phyloP scores from a whole-genome alignment of 192 early-diverging fungal species.

The Umbelopsis sp. region DNA sequence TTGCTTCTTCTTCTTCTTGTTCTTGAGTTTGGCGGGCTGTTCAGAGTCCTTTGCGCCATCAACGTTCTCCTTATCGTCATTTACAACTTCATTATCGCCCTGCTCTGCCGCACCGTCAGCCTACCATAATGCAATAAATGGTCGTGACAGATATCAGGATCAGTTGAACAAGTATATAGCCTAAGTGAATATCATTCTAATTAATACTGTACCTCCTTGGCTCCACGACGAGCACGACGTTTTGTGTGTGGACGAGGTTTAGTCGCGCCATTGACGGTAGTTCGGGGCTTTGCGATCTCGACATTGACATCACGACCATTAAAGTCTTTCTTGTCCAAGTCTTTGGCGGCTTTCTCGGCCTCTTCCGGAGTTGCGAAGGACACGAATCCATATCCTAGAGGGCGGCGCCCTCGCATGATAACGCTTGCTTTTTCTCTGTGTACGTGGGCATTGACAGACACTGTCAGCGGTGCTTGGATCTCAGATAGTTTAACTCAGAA shows the following conservation, averaged over 20 bases:
- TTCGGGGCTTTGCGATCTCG: slow-evolving; percentile 77
- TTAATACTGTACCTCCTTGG: slow-evolving; percentile 13
- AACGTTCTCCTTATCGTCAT: slow-evolving; percentile 26
- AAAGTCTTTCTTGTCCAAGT: slow-evolving; percentile 81
- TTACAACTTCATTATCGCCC: not conserved
- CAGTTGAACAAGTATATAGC: no score
- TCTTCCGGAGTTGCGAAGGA: slow-evolving; percentile 74
- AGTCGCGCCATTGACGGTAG: slow-evolving; percentile 9
- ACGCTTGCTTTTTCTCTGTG: slow-evolving; percentile 72
- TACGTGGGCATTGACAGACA: not conserved
- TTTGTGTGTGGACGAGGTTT: slow-evolving; percentile 25
- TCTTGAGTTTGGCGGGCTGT: not conserved
- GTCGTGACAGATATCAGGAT: no score
- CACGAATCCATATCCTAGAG: slow-evolving; percentile 95
- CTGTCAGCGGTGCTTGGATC: slow-evolving; percentile 25
- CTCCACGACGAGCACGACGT: slow-evolving; percentile 38
- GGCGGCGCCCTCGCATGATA: slow-evolving; percentile 79
- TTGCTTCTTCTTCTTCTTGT: slow-evolving; percentile 23
- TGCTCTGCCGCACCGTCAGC: slow-evolving; percentile 25
- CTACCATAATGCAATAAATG: not conserved
- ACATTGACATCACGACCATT: slow-evolving; percentile 91
- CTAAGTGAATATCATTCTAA: no score
- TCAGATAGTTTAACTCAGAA: not conserved
- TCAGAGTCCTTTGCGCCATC: slow-evolving; percentile 32
- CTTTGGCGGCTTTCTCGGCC: slow-evolving; percentile 70